Evolutionary conservation across 495 filamentous ascomycete genomes (phyloP).

Genomic region (Penicillium steckii): DNA sequence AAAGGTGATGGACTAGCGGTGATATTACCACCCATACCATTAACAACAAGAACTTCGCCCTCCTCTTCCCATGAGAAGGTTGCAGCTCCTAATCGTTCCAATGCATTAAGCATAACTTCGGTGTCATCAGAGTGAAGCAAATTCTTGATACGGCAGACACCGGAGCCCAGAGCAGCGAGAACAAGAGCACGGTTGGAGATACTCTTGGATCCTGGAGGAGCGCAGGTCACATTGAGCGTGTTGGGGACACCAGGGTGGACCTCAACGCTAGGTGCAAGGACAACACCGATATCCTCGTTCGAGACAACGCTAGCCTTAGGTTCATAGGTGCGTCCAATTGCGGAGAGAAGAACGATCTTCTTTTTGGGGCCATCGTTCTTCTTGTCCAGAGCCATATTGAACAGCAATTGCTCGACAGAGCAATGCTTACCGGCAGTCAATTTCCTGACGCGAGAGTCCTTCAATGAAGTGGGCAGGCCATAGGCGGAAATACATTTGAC

Average conservation of each 20-base stretch:
- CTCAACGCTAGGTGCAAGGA: conserved; percentile 76
- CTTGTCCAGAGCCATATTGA: conserved; percentile 97
- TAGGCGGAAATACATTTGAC: conserved; percentile 93
- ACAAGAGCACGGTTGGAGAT: conserved; percentile 95
- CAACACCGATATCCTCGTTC: conserved; percentile 79
- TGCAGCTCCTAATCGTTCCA: conserved; percentile 82
- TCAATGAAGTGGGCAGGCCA: conserved; percentile 80
- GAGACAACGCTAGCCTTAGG: conserved; percentile 82
- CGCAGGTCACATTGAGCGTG: conserved; percentile 67
- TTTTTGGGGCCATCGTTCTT: conserved; percentile 97
- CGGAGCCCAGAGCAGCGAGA: conserved; percentile 85
- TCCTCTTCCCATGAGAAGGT: conserved; percentile 92
- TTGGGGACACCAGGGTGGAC: conserved; percentile 67
- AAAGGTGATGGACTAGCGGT: conserved; percentile 71
- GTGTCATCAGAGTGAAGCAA: conserved; percentile 96
- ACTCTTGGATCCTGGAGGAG: conserved; percentile 94
- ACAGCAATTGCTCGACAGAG: conserved; percentile 81
- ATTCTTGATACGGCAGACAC: conserved; percentile 84
- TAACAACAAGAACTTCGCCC: conserved; percentile 84
- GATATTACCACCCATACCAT: conserved; percentile 83
- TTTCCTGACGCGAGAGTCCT: conserved; percentile 80
- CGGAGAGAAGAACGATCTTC: conserved; percentile 92
- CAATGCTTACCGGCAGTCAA: conserved; percentile 86
- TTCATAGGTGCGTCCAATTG: conserved; percentile 85
- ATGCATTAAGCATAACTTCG: conserved; percentile 91